phyloP scores from a whole-genome alignment of 176 grass and related monocot genomes.

The Lolium multiflorum region DNA sequence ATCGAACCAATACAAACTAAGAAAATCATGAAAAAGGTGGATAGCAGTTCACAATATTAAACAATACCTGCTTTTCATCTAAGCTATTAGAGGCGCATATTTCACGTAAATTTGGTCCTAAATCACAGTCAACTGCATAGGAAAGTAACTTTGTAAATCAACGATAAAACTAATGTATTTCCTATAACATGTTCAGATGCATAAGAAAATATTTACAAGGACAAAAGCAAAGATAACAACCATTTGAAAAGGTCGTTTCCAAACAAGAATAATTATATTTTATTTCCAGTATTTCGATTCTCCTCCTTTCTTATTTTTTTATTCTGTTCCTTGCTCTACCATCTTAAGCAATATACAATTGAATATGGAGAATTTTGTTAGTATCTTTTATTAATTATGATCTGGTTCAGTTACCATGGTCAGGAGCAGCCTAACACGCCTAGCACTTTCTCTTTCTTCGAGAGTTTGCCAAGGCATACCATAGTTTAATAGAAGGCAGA shows the following conservation, averaged over 20 bases:
- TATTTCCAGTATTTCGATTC: conserved; percentile 17
- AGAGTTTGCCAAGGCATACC: too few species aligned
- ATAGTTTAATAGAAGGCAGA: too few species aligned
- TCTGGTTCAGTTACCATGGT: conserved; percentile 16
- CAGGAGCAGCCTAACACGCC: not conserved
- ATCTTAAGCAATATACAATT: conserved; percentile 1
- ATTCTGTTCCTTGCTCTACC: not conserved
- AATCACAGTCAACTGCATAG: conserved; percentile 63
- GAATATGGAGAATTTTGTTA: conserved; percentile 15
- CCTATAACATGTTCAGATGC: not conserved
- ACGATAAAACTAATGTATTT: conserved; percentile 18
- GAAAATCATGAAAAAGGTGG: conserved; percentile 30
- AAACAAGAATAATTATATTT: not conserved
- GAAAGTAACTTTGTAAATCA: conserved; percentile 33
- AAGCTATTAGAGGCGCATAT: conserved; percentile 81
- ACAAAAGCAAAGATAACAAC: not conserved
- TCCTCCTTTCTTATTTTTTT: not conserved
- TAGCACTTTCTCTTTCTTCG: too few species aligned
- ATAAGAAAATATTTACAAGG: conserved; percentile 15
- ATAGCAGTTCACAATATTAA: conserved; percentile 28
- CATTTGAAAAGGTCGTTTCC: conserved; percentile 16
- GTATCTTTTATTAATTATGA: not conserved
- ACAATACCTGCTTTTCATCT: conserved; percentile 84
- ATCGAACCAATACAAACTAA: conserved; percentile 8
- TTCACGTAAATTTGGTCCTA: conserved; percentile 80